phyloP scores from a whole-genome alignment of 257 asterid genomes.

The Lavandula angustifolia region DNA sequence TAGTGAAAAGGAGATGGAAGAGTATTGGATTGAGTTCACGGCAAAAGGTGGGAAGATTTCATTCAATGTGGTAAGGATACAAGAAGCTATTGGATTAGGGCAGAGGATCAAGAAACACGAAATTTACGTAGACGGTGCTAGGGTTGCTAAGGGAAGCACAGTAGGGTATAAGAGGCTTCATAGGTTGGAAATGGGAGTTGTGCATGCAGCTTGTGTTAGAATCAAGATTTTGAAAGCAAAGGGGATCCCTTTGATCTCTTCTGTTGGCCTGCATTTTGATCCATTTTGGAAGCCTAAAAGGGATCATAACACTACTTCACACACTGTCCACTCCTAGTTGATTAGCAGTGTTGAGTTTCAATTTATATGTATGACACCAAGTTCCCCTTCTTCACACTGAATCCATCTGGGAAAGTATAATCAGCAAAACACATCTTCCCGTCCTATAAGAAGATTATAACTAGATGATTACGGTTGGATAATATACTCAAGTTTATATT shows the following conservation, averaged over 20 bases:
- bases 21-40: constrained; percentile 69
- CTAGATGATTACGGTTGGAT: no score
- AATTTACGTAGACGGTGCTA: constrained; percentile 55
- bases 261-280: constrained; percentile 82
- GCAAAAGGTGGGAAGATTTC: constrained; percentile 36
- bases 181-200: constrained; percentile 58
- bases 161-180: constrained; percentile 88
- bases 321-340: constrained; percentile 14
- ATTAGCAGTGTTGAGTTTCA: not conserved
- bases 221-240: constrained; percentile 63
- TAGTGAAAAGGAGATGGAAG: constrained; percentile 37
- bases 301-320: not conserved
- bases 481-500: no score
- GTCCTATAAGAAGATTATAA: constrained; percentile 37
- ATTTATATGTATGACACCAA: constrained; percentile 37
- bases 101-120: constrained; percentile 66
- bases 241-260: constrained; percentile 77
- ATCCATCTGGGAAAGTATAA: constrained; percentile 67
- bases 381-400: constrained; percentile 55
- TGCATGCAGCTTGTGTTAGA: constrained; percentile 50
- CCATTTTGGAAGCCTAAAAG: constrained; percentile 73
- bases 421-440: constrained; percentile 62
- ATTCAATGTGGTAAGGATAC: constrained; percentile 81
- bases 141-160: constrained; percentile 65
- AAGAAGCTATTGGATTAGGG: constrained; percentile 91